phyloP scores from a whole-genome alignment of 2,329 filamentous ascomycete species.

The Elsinoe perseae region DNA sequence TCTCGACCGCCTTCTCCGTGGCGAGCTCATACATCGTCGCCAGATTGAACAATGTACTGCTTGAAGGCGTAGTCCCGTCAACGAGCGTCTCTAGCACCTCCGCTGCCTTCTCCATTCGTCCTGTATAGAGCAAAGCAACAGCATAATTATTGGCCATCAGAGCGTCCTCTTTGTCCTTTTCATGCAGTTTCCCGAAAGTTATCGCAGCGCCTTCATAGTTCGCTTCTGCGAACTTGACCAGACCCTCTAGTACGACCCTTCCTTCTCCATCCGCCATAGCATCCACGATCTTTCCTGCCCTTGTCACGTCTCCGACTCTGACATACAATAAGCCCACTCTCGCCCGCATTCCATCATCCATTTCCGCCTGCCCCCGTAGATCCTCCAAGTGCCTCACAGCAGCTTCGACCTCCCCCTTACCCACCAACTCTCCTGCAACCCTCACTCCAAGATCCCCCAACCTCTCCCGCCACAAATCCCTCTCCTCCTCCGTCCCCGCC shows the following conservation, averaged over 20 bases:
- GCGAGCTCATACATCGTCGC: constrained; percentile 87
- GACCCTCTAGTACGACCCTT: constrained; percentile 50
- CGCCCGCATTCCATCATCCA: constrained; percentile 33
- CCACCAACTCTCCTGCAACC: constrained; percentile 59
- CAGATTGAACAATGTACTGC: constrained; percentile 79
- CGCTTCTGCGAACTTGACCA: constrained; percentile 72
- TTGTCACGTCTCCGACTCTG: constrained; percentile 64
- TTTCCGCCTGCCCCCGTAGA: constrained; percentile 43
- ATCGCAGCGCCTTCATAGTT: constrained; percentile 57
- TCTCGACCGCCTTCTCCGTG: constrained; percentile 62
- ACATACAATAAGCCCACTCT: constrained; percentile 59
- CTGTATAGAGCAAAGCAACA: constrained; percentile 75
- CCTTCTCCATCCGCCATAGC: constrained; percentile 17
- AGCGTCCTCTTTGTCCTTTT: constrained; percentile 47
- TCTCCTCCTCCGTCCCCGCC: constrained; percentile 41
- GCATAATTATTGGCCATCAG: constrained; percentile 76
- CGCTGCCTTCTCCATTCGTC: constrained; percentile 64
- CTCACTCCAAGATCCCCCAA: constrained; percentile 66
- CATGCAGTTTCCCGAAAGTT: constrained; percentile 51
- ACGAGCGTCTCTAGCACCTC: constrained; percentile 59
- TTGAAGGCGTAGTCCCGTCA: constrained; percentile 42
- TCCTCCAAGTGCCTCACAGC: constrained; percentile 65
- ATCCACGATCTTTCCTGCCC: constrained; percentile 3
- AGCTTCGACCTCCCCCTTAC: constrained; percentile 81
- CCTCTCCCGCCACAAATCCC: constrained; percentile 62